Percentiles rank a stretch among this genome's conserved stretches.
Conservation (phyloP, 768 basidiomycete species). For the Trametes maxima region DNA sequence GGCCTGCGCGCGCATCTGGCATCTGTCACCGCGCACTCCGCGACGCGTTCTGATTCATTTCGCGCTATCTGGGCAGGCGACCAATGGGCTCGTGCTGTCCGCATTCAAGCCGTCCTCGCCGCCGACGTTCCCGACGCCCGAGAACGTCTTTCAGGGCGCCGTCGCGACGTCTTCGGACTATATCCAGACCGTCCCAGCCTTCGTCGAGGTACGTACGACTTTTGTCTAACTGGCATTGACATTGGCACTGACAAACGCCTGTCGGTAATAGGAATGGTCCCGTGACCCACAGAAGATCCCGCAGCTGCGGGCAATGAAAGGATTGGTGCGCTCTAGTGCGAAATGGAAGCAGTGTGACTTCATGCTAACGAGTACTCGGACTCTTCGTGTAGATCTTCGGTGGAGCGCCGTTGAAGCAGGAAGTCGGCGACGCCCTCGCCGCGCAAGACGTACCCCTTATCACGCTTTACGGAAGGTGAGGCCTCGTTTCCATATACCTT, state of each 20-base stretch:
- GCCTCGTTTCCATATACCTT: background rate
- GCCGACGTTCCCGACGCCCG: constrained; percentile 28
- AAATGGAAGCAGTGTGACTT: too few species aligned
- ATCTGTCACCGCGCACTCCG: background rate
- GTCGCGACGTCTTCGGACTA: constrained; percentile 16
- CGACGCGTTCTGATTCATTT: background rate
- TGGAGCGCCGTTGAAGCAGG: constrained; percentile 42
- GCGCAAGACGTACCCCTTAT: constrained; percentile 36
- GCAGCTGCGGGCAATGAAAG: constrained; percentile 11
- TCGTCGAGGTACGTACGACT: constrained; percentile 29
- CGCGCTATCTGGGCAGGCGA: background rate
- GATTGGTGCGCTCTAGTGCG: background rate
- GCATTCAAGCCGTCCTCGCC: constrained; percentile 27
- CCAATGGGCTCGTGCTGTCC: constrained; percentile 23
- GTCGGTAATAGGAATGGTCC: constrained; percentile 18
- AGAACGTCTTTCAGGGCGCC: constrained; percentile 20
- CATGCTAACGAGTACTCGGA: too few species aligned
- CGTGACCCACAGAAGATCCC: constrained; percentile 23
- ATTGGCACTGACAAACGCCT: too few species aligned
- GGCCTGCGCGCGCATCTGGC: too few species aligned
- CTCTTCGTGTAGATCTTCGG: constrained; percentile 34
- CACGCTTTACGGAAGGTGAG: constrained; percentile 43
- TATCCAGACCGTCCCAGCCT: constrained; percentile 28
- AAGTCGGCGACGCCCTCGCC: constrained; percentile 37
- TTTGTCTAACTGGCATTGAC: background rate